Conservation (phyloP, 2,329 filamentous ascomycete genomes). For the Ceratocystis cacaofunesta region DNA sequence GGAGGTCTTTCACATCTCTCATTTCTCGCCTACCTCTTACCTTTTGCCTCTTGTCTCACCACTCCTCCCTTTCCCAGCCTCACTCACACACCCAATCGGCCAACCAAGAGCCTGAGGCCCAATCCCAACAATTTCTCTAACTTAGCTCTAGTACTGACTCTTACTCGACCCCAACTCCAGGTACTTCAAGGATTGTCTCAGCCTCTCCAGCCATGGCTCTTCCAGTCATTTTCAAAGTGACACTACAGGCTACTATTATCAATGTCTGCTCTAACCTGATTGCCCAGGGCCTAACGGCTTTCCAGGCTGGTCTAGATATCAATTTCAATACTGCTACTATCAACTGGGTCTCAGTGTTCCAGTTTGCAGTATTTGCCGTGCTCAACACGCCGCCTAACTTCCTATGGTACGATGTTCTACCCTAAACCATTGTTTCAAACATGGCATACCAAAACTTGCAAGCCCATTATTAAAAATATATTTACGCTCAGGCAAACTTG, state of each 20-base stretch:
- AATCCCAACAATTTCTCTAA: neutral
- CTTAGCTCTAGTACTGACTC: neutral
- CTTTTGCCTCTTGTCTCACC: too few species aligned
- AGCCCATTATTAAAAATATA: too few species aligned
- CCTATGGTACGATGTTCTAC: constrained; percentile 41
- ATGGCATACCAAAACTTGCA: too few species aligned
- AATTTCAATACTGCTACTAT: constrained; percentile 25
- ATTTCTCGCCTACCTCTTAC: too few species aligned
- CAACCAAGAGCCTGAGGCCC: too few species aligned
- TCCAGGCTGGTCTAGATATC: constrained; percentile 28
- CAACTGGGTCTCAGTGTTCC: constrained; percentile 53
- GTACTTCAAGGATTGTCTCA: neutral
- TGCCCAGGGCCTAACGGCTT: constrained; percentile 54
- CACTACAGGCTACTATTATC: constrained; percentile 50
- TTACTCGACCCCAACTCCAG: neutral
- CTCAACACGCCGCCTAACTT: constrained; percentile 71
- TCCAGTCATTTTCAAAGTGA: constrained; percentile 43
- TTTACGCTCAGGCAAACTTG: constrained; percentile 49
- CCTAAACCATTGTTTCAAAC: too few species aligned
- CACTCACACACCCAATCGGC: too few species aligned
- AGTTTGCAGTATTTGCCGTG: constrained; percentile 61
- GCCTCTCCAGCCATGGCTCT: constrained; percentile 13
- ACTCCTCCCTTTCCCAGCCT: too few species aligned
- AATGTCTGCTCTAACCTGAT: constrained; percentile 55
- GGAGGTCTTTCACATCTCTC: too few species aligned